Conservation (phyloP, 805 yeast genomes). For the Candida oleophila region DNA sequence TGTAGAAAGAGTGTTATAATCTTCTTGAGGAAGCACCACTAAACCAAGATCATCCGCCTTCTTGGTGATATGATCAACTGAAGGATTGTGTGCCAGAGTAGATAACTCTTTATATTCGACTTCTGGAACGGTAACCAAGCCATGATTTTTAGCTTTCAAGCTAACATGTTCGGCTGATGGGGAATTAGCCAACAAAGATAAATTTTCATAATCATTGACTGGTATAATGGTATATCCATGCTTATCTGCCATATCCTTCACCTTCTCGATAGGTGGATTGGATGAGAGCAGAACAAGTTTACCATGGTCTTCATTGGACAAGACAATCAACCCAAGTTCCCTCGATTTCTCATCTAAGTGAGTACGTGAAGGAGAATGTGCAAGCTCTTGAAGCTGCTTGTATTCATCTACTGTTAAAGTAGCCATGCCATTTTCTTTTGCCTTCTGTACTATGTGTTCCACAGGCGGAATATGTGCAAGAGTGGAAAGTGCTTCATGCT, state of each 20-base stretch:
- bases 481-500: constrained; percentile 4
- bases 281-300: constrained; percentile 7
- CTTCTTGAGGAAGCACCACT: background rate
- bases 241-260: background rate
- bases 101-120: constrained; percentile 9
- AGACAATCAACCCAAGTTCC: constrained; percentile 20
- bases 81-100: constrained; percentile 11
- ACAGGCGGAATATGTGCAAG: constrained; percentile 22
- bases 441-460: constrained; percentile 23
- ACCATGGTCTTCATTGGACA: constrained; percentile 13
- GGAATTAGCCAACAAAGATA: background rate
- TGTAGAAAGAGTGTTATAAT: background rate
- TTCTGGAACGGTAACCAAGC: constrained; percentile 6
- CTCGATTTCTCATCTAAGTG: constrained; percentile 13
- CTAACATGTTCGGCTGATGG: constrained; percentile 9
- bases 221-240: constrained; percentile 16
- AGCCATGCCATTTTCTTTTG: constrained; percentile 11
- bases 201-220: constrained; percentile 10
- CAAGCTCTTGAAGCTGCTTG: background rate
- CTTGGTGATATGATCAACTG: constrained; percentile 12
- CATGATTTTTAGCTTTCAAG: constrained; percentile 16
- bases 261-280: background rate
- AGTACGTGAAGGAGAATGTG: background rate
- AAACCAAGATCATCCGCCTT: constrained; percentile 19
- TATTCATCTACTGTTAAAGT: constrained; percentile 11